Conservation (phyloP, 345 rosid genomes). For the Raphanus sativus region DNA sequence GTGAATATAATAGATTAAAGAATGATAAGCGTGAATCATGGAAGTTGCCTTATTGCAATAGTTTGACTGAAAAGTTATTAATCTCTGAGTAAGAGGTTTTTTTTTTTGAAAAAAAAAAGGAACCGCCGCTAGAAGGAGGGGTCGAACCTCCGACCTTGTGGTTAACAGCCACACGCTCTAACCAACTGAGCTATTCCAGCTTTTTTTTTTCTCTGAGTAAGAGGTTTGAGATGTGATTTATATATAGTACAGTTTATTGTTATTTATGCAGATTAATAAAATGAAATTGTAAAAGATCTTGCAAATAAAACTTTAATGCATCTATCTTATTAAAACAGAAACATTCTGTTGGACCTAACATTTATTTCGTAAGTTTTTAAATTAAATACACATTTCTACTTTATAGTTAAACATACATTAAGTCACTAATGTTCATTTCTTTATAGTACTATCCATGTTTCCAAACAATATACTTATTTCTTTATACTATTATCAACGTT, state of each 20-base stretch:
- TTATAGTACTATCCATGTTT: too few species aligned
- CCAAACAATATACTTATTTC: too few species aligned
- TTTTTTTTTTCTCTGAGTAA: background rate
- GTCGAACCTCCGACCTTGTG: conserved; percentile 91
- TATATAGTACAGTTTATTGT: background rate
- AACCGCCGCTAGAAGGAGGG: conserved; percentile 59
- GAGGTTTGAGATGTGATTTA: background rate
- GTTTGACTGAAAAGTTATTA: background rate
- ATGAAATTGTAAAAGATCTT: background rate
- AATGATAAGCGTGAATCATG: background rate
- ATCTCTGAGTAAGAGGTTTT: background rate
- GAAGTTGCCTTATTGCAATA: background rate
- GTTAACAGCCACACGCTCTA: conserved; percentile 92
- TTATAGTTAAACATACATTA: too few species aligned
- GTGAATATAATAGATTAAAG: background rate
- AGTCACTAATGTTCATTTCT: too few species aligned
- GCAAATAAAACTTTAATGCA: background rate
- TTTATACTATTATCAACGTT: too few species aligned
- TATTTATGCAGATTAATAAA: background rate
- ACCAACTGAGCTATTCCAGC: conserved; percentile 91
- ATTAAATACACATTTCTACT: too few species aligned
- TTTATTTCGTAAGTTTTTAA: too few species aligned
- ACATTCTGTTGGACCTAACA: too few species aligned
- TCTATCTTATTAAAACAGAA: too few species aligned
- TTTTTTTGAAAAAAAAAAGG: too few species aligned